Base-by-base conservation (phyloP, 805 yeast genomes). In the Metschnikowia orientalis region DNA sequence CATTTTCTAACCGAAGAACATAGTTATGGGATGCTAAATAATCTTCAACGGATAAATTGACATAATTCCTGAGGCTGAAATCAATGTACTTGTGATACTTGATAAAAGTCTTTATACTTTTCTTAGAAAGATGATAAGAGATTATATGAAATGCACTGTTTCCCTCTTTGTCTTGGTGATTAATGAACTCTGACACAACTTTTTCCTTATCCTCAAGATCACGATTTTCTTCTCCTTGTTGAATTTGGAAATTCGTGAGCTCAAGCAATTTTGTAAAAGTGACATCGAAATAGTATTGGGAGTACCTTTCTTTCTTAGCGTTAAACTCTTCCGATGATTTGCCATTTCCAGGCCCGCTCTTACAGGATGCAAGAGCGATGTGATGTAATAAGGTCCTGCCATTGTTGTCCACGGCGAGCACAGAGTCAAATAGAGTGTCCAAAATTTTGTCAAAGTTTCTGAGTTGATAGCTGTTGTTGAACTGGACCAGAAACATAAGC, bases 101-200 rank as follows among this genome's bases (percentile, higher is more conserved):
- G n/a, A 53, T 53, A 35, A 53, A 51, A 6, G 48, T 50, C 32
- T 44, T 46, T 39, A 54, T 48, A 32, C 55, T 46, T 33, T 42
- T 45, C 23, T 48, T 51, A 32, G 50, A 45, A 30, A 54, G 32
- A 36, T 47, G 47, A 34, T 50, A 47, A 23, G 97, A 92, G 1
- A 95, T 94, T 35, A 92, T 84, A 53, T 89, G 95, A 40, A 92
- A 67, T 29, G 96, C 89, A 0, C 98, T 92, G 54, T 92, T 96
- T 16, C 98, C 98, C 50, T 89, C 89, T 34, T 77, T 67, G 60
- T 92, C 98, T 42, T 81, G 85, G n/a, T 83, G 82, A 54, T 92
- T 90, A 33, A 90, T 80, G 47, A 92, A 61, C 32, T 63, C 57
- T 18, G 46, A 39, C 11, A 73, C 64, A 12, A 62, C 36, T 17